Percentiles rank a stretch among this genome's conserved stretches.
These are phyloP conservation scores for Tylopilus balloui DNA, from an alignment of 768 basidiomycete species.

Conservation along the genomic window DNA sequence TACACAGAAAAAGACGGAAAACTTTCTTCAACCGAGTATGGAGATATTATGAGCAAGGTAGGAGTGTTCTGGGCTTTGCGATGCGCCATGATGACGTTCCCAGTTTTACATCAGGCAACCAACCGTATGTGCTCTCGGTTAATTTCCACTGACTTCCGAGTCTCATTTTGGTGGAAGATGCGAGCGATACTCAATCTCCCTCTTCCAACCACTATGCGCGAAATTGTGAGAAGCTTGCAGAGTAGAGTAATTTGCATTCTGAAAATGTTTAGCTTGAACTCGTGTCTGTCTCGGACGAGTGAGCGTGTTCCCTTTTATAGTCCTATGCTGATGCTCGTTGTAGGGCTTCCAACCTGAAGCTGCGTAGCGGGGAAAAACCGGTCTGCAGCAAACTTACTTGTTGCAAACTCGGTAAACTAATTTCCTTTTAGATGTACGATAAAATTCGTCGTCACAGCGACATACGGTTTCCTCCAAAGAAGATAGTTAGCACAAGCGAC, in stretches of 20 bases:
- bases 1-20: slow-evolving; percentile 38
- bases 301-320: slow-evolving; percentile 12
- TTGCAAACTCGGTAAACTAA: not conserved
- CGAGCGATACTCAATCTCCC: slow-evolving; percentile 56
- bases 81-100: slow-evolving; percentile 3
- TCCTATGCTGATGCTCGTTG: not conserved
- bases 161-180: slow-evolving; percentile 48
- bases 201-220: slow-evolving; percentile 50
- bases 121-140: slow-evolving; percentile 43
- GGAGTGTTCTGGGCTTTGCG: slow-evolving; percentile 9
- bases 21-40: slow-evolving; percentile 65
- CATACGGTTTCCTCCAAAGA: slow-evolving; percentile 73
- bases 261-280: slow-evolving; percentile 50
- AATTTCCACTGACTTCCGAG: not conserved
- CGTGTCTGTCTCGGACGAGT: slow-evolving; percentile 68
- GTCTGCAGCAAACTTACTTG: slow-evolving; percentile 32
- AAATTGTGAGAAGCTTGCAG: slow-evolving; percentile 50
- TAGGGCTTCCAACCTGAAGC: slow-evolving; percentile 64
- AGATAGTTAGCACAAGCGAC: slow-evolving; percentile 64
- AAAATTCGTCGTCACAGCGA: slow-evolving; percentile 67
- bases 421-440: slow-evolving; percentile 47
- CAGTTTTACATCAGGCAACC: slow-evolving; percentile 74
- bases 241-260: not conserved
- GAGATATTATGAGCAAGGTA: slow-evolving; percentile 87
- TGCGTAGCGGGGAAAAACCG: slow-evolving; percentile 73